Evolutionary conservation across 129 eudicot species (phyloP), one percentile per base, ranked within the genome.

Genomic region (Erigeron canadensis): DNA sequence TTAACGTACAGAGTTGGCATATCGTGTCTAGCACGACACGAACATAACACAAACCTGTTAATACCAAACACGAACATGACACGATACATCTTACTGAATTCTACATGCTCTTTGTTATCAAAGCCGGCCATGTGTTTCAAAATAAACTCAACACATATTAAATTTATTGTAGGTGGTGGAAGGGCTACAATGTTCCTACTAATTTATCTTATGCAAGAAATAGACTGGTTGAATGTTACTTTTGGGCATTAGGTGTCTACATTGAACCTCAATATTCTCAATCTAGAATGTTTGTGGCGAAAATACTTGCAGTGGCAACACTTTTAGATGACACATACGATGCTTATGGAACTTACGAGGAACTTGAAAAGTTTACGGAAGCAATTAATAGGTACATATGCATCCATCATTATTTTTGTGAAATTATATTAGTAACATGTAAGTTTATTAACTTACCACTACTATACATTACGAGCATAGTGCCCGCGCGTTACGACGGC

Each of bases 161-260:
- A n/a, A 51, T 13, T 8, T 51, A 51, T 51, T 18, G 17, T 51
- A 51, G 57, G 57, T 16, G 57, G 57, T 51, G 57, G 57, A 51
- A 51, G 1, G 3, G 57, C 17, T 51, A 12, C 22, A 19, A 51
- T 51, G 57, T 51, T 19, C 57, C 57, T 15, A 51, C 57, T 15
- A 51, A 51, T 51, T 19, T n/a, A 15, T 19, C 57, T 9, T 51
- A 51, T 51, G 57, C 57, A 51, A 18, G 57, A 51, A 16, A 51
- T 51, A 51, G 57, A 19, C n/a, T 51, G 22, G 57, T 51, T 19
- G 57, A 51, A 51, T 51, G 57, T 9, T 51, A 51, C 57, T 51
- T 51, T 51, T 51, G 57, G 57, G 15, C 57, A n/a, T n/a, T 51
- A 51, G 7, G 57, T 1, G 22, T 51, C 21, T 51, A 7, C 22